Percentiles rank a stretch among this genome's conserved stretches.
These are phyloP conservation scores for Geranium incanum DNA, from an alignment of 441 rosid species.

Conservation along the genomic window DNA sequence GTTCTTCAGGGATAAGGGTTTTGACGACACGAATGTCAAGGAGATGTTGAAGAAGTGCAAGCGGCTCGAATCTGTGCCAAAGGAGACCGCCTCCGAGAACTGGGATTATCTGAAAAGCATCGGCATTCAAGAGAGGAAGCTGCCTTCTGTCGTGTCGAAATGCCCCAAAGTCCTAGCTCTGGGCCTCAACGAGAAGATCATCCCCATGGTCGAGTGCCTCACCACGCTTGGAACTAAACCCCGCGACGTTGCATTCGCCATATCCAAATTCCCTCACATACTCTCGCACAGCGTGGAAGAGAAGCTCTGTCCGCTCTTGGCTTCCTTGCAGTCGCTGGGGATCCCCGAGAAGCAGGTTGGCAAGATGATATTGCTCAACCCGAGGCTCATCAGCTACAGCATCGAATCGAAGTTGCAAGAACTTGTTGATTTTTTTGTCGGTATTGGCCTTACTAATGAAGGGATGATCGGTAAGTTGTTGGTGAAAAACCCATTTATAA, in stretches of 20 bases:
- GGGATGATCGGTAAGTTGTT: slow-evolving; percentile 73
- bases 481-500: slow-evolving; percentile 65
- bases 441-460: slow-evolving; percentile 60
- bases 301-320: slow-evolving; percentile 93
- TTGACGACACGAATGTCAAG: slow-evolving; percentile 53
- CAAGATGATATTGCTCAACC: slow-evolving; percentile 68
- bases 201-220: slow-evolving; percentile 86
- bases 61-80: slow-evolving; percentile 53
- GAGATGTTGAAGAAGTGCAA: slow-evolving; percentile 75
- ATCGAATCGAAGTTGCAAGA: slow-evolving; percentile 62
- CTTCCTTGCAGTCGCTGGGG: slow-evolving; percentile 81
- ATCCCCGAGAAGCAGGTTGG: slow-evolving; percentile 82
- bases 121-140: slow-evolving; percentile 83
- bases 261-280: slow-evolving; percentile 73
- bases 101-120: slow-evolving; percentile 66
- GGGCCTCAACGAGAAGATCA: slow-evolving; percentile 59
- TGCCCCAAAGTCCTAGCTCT: slow-evolving; percentile 85
- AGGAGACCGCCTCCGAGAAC: slow-evolving; percentile 66
- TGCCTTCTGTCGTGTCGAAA: slow-evolving; percentile 58
- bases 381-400: slow-evolving; percentile 88
- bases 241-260: slow-evolving; percentile 65
- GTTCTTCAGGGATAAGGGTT: slow-evolving; percentile 83
- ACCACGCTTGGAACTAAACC: slow-evolving; percentile 55
- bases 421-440: slow-evolving; percentile 56
- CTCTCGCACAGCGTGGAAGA: slow-evolving; percentile 84